Evolutionary conservation across 306 rosid species (phyloP).

Genomic region (Pyrus betulifolia): DNA sequence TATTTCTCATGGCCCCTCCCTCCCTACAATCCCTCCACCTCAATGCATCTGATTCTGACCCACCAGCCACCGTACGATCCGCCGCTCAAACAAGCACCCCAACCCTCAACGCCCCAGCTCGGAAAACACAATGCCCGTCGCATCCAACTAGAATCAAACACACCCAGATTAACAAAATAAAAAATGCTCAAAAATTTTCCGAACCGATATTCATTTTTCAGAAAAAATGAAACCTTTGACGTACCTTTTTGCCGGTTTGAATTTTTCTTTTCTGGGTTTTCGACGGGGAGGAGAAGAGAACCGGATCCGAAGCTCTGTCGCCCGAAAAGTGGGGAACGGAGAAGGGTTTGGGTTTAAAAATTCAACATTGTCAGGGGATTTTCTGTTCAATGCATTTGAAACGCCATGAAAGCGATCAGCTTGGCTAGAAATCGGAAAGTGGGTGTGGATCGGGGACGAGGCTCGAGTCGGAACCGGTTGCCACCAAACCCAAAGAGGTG

Average conservation of each 20-base stretch:
- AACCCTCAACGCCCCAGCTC: background rate
- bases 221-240: background rate
- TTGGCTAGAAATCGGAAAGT: background rate
- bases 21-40: background rate
- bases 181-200: background rate
- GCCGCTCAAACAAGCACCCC: background rate
- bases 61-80: background rate
- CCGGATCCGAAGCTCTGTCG: background rate
- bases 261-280: background rate
- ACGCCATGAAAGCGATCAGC: background rate
- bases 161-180: background rate
- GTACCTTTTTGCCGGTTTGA: background rate
- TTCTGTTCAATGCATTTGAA: background rate
- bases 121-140: background rate
- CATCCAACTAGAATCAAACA: conserved; percentile 1
- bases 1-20: background rate
- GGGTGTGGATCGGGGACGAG: background rate
- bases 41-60: conserved; percentile 1
- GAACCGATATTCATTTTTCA: background rate
- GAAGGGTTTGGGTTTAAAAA: background rate
- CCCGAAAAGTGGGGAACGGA: background rate
- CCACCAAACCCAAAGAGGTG: conserved; percentile 5
- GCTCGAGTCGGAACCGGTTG: background rate
- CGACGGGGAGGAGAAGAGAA: background rate
- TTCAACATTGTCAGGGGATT: background rate